A percentile compares a stretch with the other conserved stretches of the same genome.
phyloP scores from a whole-genome alignment of 192 early-diverging fungal species.

The Neocallimastix lanati region DNA sequence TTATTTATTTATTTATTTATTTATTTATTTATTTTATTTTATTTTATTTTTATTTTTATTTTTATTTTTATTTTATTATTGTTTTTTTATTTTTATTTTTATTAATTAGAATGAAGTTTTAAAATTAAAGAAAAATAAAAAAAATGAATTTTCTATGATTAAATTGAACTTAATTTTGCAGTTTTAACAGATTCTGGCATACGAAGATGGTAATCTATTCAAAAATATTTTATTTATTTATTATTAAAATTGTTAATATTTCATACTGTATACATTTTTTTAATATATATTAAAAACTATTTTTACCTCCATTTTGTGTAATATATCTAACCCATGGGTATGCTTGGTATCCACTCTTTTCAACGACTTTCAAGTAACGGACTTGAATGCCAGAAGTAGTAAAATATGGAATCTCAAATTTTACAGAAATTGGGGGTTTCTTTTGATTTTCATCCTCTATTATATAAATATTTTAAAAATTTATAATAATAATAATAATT shows the following conservation, averaged over 20 bases:
- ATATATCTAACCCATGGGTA: constrained; percentile 80
- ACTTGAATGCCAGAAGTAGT: constrained; percentile 81
- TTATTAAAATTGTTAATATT: neutral
- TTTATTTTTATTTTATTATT: too few relatives aligned
- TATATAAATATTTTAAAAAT: too few relatives aligned
- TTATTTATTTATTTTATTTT: too few relatives aligned
- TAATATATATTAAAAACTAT: too few relatives aligned
- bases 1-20: too few relatives aligned
- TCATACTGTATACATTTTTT: neutral
- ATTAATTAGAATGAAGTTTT: constrained; percentile 61
- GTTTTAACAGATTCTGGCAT: constrained; percentile 72
- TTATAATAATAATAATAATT: neutral
- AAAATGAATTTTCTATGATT: constrained; percentile 22
- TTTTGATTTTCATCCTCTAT: constrained; percentile 55
- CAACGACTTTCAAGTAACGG: constrained; percentile 75
- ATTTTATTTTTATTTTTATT: too few relatives aligned
- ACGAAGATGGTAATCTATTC: constrained; percentile 74
- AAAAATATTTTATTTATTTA: constrained; percentile 8
- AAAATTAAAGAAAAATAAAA: constrained; percentile 56
- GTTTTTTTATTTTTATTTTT: too few relatives aligned
- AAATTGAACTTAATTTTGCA: constrained; percentile 15
- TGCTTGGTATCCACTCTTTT: constrained; percentile 74
- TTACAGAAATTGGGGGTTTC: constrained; percentile 62
- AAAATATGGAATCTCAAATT: constrained; percentile 81
- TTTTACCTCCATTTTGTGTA: constrained; percentile 58